Base-by-base conservation (phyloP, 192 early-diverging fungal species). In the Fimicolochytrium jonesii region DNA sequence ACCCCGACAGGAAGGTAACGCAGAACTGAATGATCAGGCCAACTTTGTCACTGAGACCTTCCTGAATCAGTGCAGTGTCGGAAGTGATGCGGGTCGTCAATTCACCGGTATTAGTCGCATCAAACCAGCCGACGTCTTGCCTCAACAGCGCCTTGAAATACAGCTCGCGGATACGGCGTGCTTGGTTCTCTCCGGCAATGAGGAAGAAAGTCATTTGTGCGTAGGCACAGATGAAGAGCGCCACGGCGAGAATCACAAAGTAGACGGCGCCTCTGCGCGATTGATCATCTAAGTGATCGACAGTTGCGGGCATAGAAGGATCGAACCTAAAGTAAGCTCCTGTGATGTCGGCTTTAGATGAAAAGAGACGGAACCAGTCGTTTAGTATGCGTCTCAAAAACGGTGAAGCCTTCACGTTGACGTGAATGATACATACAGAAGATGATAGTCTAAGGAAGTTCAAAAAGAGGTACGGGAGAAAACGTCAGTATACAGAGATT, bases 21-120 rank as follows among this genome's bases (percentile, higher is more conserved):
- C 37, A 3, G 42, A 43, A 73, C 64, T 75, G 72, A 55, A 78
- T 36, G 28, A 67, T 51, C 13, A 64, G 26, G 10, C 69, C 72
- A 55, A 74, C 69, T 60, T 82, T 82, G 11, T 82, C 80, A 2
- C 64, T 64, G 34, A 82, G 64, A 7, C 80, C 80, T 18, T 78
- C 75, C 45, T 81, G 75, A 17, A 81, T 61, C 18, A 64, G 41
- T 29, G 47, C 31, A 37, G 66, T 70, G 61, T 79, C 75, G 56
- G 49, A 48, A 2, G 68, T 72, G 25, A 82, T 55, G 3, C 71
- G 52, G 23, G 71, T 72, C 2, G 76, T 82, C 52, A 82, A 49
- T 37, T 74, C 72, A 9, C 80, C 80, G 31, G 74, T 72, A 18
- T 59, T 44, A 22, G 31, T 47, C 11, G 35, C 44, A 35, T 82